Evolutionary conservation across 768 basidiomycete genomes (phyloP).

Genomic region (Leccinum incarnatum): DNA sequence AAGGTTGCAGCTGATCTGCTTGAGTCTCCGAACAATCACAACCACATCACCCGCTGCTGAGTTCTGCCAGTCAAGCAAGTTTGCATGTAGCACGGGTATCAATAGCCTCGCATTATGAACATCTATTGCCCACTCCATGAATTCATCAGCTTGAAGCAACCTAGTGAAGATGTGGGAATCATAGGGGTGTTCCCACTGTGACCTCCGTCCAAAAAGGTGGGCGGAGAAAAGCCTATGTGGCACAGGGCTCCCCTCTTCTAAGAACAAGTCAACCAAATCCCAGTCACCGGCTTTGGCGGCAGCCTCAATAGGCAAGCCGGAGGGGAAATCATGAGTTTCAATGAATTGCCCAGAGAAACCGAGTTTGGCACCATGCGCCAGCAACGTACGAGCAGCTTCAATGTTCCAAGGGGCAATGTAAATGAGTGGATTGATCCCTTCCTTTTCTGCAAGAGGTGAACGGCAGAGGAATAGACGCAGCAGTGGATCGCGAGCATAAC

Average conservation of each 20-base stretch:
- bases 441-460: not conserved
- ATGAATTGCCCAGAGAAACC: not conserved
- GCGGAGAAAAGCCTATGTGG: not conserved
- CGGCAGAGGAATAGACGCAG: not conserved
- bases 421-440: not conserved
- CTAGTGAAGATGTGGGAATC: not conserved
- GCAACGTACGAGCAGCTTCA: not conserved
- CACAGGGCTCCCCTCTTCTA: not conserved
- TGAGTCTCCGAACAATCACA: not conserved
- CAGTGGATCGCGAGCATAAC: not conserved
- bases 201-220: not conserved
- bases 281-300: not conserved
- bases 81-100: not conserved
- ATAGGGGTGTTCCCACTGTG: rapidly evolving
- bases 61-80: rapidly evolving
- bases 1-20: not conserved
- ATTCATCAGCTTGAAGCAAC: not conserved
- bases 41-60: not conserved
- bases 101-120: rapidly evolving
- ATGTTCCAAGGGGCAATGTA: not conserved
- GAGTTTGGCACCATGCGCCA: not conserved
- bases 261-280: not conserved
- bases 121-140: not conserved
- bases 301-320: not conserved
- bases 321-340: not conserved